A percentile compares a stretch with the other conserved stretches of the same genome.
Conservation (phyloP, 2,329 filamentous ascomycete genomes). For the Cryphonectria carpinicola region DNA sequence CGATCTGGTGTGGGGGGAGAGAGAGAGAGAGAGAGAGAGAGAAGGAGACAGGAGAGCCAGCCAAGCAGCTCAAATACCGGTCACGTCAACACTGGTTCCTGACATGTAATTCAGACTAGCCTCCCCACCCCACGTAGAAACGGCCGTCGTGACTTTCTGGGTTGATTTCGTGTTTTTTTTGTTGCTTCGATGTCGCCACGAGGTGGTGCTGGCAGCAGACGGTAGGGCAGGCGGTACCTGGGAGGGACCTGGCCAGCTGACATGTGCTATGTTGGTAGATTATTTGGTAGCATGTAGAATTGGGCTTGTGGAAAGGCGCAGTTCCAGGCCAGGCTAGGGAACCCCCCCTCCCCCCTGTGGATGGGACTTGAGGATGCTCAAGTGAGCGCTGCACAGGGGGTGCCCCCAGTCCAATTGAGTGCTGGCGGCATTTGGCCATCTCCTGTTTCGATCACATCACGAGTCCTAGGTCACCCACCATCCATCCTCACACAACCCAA, state of each 20-base stretch:
- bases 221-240: neutral
- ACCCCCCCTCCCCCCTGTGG: neutral
- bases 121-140: neutral
- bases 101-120: neutral
- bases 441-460: conserved; percentile 14
- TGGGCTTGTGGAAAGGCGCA: conserved; percentile 7
- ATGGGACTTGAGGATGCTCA: neutral
- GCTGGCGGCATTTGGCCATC: neutral
- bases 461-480: conserved; percentile 11
- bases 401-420: neutral
- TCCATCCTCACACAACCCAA: neutral
- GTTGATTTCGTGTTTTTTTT: neutral
- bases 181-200: neutral
- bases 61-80: neutral
- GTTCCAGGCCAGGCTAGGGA: conserved; percentile 1
- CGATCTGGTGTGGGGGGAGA: neutral
- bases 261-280: neutral
- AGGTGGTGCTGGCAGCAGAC: neutral
- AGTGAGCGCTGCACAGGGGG: conserved; percentile 2
- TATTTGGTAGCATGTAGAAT: neutral
- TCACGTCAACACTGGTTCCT: conserved; percentile 10
- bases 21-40: too few species aligned
- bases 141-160: neutral
- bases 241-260: conserved; percentile 2
- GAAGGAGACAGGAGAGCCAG: neutral